Evolutionary conservation across 768 basidiomycete species (phyloP), one percentile per base, ranked within the genome.

Genomic region (Trichaptum fuscoviolaceum): DNA sequence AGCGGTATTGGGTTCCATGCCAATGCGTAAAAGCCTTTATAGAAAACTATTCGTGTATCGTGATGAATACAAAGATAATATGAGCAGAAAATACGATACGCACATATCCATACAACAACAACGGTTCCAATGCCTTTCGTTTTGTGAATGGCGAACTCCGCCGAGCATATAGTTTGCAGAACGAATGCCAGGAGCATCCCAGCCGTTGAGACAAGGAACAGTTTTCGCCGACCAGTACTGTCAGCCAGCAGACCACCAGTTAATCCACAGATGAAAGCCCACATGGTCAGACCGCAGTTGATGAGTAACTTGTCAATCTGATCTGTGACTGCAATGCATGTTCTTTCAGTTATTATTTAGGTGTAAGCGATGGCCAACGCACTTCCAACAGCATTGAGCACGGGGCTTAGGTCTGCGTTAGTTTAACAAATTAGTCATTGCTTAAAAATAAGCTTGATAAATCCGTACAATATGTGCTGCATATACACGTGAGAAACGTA

Each of bases 161-260:
- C 83, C 34, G 87, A 86, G 74, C 86, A 87, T 58, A 86, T 80
- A 5, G 89, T 91, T 77, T 92, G 90, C 52, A 89, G 73, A 57
- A 64, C 59, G 68, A 69, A 73, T 62, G 69, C 69, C 62, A 73
- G 27, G 58, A 75, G 67, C 73, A 74, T 75, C 27, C 74, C 74
- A 20, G 65, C 65, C 25, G 70, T 70, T 57, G 71, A 72, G 52
- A 59, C 58, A 26, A 73, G 42, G 68, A 71, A 73, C n/a, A 73
- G 64, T 15, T 62, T 62, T 35, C 72, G 60, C 26, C 69, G 67
- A 26, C 71, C 68, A 57, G 76, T 66, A 35, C 66, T 65, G 67
- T 80, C 79, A 58, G 74, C 70, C 63, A 76, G 69, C 57, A 76
- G 61, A 58, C 77, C 71, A 62, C 77, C 78, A 26, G 69, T 26